Conservation (phyloP, 331 rosid species). For the Malus hybrid region DNA sequence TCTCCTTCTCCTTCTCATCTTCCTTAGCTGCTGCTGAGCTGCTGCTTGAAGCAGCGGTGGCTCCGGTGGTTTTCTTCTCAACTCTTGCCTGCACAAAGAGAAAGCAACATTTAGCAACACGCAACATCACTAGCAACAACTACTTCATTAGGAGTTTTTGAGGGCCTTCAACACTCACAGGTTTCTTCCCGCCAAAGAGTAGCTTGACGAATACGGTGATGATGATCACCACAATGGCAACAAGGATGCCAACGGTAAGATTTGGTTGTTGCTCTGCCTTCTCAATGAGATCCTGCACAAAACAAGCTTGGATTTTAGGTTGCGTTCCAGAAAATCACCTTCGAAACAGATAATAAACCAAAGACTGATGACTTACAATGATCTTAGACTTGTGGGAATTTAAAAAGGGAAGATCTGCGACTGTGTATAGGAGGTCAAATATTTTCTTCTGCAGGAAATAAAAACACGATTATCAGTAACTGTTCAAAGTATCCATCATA, state of each 20-base stretch:
- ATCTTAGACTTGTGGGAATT: slow-evolving; percentile 54
- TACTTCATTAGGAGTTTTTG: neutral
- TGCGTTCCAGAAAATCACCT: neutral
- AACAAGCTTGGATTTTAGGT: slow-evolving; percentile 4
- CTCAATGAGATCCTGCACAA: slow-evolving; percentile 66
- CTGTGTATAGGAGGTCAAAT: slow-evolving; percentile 72
- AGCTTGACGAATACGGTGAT: slow-evolving; percentile 45
- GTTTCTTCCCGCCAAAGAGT: slow-evolving; percentile 77
- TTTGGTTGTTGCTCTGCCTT: slow-evolving; percentile 82
- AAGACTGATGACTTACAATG: slow-evolving; percentile 31
- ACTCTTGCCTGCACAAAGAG: slow-evolving; percentile 33
- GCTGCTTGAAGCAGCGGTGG: slow-evolving; percentile 29
- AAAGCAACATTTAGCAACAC: neutral
- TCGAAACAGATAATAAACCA: neutral
- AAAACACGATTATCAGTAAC: neutral
- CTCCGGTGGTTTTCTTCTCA: slow-evolving; percentile 19
- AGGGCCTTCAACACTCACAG: slow-evolving; percentile 31
- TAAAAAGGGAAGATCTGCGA: slow-evolving; percentile 70
- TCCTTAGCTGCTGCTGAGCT: slow-evolving; percentile 34
- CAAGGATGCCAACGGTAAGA: slow-evolving; percentile 67
- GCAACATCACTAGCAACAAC: neutral
- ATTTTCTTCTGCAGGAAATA: slow-evolving; percentile 62
- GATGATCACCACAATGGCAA: slow-evolving; percentile 44
- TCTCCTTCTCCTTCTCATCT: slow-evolving; percentile 35
- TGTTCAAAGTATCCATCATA: neutral